Percentiles rank a stretch among this genome's conserved stretches.
These are phyloP conservation scores for Aquilaria yunnanensis DNA, from an alignment of 345 rosid species.

Conservation along the genomic window DNA sequence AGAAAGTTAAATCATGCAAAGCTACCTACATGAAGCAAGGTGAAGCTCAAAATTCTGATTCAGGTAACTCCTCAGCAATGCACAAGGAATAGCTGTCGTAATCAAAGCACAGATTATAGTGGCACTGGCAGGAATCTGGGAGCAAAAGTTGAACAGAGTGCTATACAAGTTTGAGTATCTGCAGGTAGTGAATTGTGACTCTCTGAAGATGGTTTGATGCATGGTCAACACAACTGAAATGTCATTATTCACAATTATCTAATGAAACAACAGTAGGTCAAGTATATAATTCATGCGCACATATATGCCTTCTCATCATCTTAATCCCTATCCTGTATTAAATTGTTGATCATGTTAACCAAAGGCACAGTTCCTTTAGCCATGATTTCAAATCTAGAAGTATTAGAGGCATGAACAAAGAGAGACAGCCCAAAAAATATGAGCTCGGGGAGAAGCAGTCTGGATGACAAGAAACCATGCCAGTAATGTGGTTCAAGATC, in stretches of 20 bases:
- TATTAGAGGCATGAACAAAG: constrained; percentile 79
- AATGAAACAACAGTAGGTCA: constrained; percentile 4
- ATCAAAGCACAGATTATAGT: too few relatives aligned
- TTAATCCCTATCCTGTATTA: constrained; percentile 69
- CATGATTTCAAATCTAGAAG: constrained; percentile 95
- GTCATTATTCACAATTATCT: constrained; percentile 18
- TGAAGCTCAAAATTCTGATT: too few relatives aligned
- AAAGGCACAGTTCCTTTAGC: constrained; percentile 86
- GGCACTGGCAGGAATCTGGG: too few relatives aligned
- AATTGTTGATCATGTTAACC: constrained; percentile 76
- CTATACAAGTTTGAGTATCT: not conserved
- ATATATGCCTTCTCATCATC: constrained; percentile 15
- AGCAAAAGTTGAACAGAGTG: not conserved
- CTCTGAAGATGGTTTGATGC: not conserved
- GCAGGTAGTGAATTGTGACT: not conserved
- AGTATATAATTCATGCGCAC: not conserved
- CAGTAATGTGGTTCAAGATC: constrained; percentile 80
- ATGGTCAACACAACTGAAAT: not conserved
- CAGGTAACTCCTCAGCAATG: too few relatives aligned
- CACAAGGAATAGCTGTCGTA: too few relatives aligned
- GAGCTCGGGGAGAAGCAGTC: constrained; percentile 82
- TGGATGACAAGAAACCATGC: constrained; percentile 95
- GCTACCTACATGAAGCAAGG: too few relatives aligned
- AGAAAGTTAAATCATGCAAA: too few relatives aligned
- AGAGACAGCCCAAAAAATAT: constrained; percentile 74